Evolutionary conservation across 1,139 yeast species (phyloP).

Genomic region (Sugiyamaella paludigena): DNA sequence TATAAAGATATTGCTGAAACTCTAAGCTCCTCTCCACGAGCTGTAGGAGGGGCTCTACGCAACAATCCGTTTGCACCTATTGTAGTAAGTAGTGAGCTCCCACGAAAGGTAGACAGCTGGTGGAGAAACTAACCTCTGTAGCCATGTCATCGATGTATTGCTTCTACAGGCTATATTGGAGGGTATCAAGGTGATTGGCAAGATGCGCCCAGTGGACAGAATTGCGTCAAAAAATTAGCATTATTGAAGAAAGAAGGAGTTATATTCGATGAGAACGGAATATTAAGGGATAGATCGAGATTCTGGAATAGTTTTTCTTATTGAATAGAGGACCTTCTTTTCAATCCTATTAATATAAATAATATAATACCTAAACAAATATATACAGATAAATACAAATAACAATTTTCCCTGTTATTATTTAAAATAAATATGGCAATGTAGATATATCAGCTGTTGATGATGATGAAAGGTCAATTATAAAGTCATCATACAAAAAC

Average conservation of each 20-base stretch:
- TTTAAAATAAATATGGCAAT: too few species aligned
- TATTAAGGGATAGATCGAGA: constrained; percentile 3
- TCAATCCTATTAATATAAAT: not conserved
- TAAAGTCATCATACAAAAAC: too few species aligned
- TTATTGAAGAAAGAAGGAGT: constrained; percentile 12
- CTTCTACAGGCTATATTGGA: constrained; percentile 11
- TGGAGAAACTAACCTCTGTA: not conserved
- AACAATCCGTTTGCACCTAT: constrained; percentile 11
- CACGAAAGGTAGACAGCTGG: not conserved
- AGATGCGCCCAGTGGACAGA: constrained; percentile 15
- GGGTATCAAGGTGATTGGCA: constrained; percentile 15
- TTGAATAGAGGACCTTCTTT: not conserved
- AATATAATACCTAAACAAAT: not conserved
- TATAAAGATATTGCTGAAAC: constrained; percentile 9
- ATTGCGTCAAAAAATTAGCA: constrained; percentile 4
- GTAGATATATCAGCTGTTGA: too few species aligned
- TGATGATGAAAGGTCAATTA: too few species aligned
- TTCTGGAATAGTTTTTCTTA: constrained; percentile 11
- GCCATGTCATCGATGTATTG: constrained; percentile 16
- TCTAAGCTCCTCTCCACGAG: constrained; percentile 13
- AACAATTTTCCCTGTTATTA: too few species aligned
- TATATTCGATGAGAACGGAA: constrained; percentile 8
- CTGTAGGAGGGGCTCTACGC: constrained; percentile 15
- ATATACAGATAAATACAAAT: too few species aligned
- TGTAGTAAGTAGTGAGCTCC: constrained; percentile 12